Conservation (phyloP, 2,329 filamentous ascomycete species). For the Colletotrichum karsti region DNA sequence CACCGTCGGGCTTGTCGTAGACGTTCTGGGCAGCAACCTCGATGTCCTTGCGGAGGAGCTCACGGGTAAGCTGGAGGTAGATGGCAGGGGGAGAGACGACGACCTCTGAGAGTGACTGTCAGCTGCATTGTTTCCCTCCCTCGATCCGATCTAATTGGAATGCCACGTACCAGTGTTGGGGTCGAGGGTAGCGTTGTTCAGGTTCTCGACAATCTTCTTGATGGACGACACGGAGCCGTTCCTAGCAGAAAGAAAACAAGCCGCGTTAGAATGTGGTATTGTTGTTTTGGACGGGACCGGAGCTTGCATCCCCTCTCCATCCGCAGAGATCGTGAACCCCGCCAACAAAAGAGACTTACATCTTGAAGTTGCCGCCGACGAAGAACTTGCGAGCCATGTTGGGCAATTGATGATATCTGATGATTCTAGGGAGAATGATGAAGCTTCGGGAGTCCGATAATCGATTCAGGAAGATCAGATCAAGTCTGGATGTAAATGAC, state of each 20-base stretch:
- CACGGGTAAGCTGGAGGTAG: slow-evolving; percentile 88
- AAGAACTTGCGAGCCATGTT: slow-evolving; percentile 96
- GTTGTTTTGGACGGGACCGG: neutral
- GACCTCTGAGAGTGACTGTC: slow-evolving; percentile 72
- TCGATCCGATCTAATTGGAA: neutral
- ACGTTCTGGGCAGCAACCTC: slow-evolving; percentile 96
- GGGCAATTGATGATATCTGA: slow-evolving; percentile 45
- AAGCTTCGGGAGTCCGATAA: neutral
- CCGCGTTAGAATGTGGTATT: slow-evolving; percentile 27
- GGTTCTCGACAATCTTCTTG: slow-evolving; percentile 87
- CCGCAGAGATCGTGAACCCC: slow-evolving; percentile 16
- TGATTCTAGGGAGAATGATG: neutral
- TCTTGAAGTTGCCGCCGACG: slow-evolving; percentile 99
- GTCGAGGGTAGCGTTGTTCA: slow-evolving; percentile 87
- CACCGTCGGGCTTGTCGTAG: slow-evolving; percentile 95
- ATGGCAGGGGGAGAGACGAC: slow-evolving; percentile 91
- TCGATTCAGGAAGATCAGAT: slow-evolving; percentile 8
- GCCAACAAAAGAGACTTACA: slow-evolving; percentile 64
- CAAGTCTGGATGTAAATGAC: slow-evolving; percentile 27
- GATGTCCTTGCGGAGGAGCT: slow-evolving; percentile 78
- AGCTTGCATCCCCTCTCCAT: neutral
- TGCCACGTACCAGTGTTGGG: slow-evolving; percentile 71
- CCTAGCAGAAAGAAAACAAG: slow-evolving; percentile 59
- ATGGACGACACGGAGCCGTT: slow-evolving; percentile 92
- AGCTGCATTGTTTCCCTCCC: slow-evolving; percentile 5